These are phyloP conservation scores for Cordyceps militaris DNA, from an alignment of 2,329 filamentous ascomycete genomes.

Conservation along the genomic window DNA sequence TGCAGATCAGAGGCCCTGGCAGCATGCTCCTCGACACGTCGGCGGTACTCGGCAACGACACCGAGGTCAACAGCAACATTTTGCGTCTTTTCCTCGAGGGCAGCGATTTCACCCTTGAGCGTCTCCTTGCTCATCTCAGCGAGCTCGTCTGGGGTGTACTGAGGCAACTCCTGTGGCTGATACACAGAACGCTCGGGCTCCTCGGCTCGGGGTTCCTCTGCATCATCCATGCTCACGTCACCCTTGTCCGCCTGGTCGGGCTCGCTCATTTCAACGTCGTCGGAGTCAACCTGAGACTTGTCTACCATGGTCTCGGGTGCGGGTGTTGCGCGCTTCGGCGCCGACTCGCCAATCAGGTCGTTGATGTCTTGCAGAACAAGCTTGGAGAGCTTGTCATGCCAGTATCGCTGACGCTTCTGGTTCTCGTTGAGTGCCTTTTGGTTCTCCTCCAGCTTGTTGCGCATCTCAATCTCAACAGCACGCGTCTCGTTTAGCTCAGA, in stretches of 20 bases:
- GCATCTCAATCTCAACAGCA: slow-evolving; percentile 93
- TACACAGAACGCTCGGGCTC: slow-evolving; percentile 20
- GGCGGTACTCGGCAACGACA: slow-evolving; percentile 82
- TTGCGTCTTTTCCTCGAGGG: slow-evolving; percentile 64
- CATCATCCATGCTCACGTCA: slow-evolving; percentile 13
- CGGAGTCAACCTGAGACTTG: slow-evolving; percentile 21
- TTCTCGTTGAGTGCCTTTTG: slow-evolving; percentile 84
- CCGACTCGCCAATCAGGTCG: slow-evolving; percentile 47
- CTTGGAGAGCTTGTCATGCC: slow-evolving; percentile 84
- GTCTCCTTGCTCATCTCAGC: slow-evolving; percentile 57
- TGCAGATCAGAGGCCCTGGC: slow-evolving; percentile 78
- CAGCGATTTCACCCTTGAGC: slow-evolving; percentile 55
- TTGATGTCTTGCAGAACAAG: slow-evolving; percentile 74
- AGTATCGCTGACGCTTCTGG: slow-evolving; percentile 75
- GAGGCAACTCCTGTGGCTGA: slow-evolving; percentile 58
- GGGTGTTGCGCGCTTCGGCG: slow-evolving; percentile 21
- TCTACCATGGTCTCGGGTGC: slow-evolving; percentile 15
- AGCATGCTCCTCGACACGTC: slow-evolving; percentile 75
- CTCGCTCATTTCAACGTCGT: slow-evolving; percentile 26
- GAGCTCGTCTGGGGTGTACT: slow-evolving; percentile 67
- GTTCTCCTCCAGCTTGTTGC: slow-evolving; percentile 94
- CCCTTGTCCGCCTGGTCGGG: slow-evolving; percentile 20
- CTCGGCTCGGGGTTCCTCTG: neutral
- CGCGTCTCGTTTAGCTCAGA: slow-evolving; percentile 82
- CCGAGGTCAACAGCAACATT: slow-evolving; percentile 82